Evolutionary conservation across 2,329 filamentous ascomycete species (phyloP).

Genomic region (Didymella glomerata): DNA sequence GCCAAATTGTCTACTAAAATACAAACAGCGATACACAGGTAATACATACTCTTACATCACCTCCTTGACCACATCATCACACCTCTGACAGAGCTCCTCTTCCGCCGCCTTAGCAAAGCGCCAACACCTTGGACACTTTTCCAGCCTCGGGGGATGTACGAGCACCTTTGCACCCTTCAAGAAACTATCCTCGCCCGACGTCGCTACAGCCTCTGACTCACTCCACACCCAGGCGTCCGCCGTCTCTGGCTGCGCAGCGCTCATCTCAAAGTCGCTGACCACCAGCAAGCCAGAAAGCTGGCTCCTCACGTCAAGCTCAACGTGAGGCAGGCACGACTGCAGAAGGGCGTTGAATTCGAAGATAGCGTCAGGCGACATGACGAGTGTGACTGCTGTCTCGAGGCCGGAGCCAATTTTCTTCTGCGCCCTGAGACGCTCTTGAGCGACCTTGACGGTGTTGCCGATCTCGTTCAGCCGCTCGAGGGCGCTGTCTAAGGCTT

Average conservation of each 20-base stretch:
- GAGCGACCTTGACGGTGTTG: conserved; percentile 74
- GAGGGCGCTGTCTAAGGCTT: conserved; percentile 35
- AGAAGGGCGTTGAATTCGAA: conserved; percentile 3
- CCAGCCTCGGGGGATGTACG: conserved; percentile 57
- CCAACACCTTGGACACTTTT: conserved; percentile 92
- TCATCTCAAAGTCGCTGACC: conserved; percentile 50
- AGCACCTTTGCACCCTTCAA: conserved; percentile 35
- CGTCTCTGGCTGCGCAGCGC: not conserved
- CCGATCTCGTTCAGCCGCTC: conserved; percentile 60
- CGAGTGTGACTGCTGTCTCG: conserved; percentile 71
- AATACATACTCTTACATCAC: conserved; percentile 1
- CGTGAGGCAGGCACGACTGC: conserved; percentile 14
- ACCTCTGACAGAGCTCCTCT: conserved; percentile 75
- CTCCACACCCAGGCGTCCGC: conserved; percentile 21
- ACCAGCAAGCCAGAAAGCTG: conserved; percentile 55
- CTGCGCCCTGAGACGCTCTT: conserved; percentile 75
- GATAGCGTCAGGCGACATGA: conserved; percentile 8
- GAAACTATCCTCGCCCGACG: conserved; percentile 22
- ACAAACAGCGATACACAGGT: not conserved
- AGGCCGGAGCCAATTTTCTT: conserved; percentile 83
- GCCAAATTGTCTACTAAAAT: not conserved
- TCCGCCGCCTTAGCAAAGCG: conserved; percentile 75
- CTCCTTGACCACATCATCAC: conserved; percentile 68
- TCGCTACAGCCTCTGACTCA: conserved; percentile 44
- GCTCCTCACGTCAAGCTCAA: conserved; percentile 12